A percentile compares a stretch with the other conserved stretches of the same genome.
These are phyloP conservation scores for Lophiostoma macrostomum DNA, from an alignment of 495 filamentous ascomycete species.

Conservation along the genomic window DNA sequence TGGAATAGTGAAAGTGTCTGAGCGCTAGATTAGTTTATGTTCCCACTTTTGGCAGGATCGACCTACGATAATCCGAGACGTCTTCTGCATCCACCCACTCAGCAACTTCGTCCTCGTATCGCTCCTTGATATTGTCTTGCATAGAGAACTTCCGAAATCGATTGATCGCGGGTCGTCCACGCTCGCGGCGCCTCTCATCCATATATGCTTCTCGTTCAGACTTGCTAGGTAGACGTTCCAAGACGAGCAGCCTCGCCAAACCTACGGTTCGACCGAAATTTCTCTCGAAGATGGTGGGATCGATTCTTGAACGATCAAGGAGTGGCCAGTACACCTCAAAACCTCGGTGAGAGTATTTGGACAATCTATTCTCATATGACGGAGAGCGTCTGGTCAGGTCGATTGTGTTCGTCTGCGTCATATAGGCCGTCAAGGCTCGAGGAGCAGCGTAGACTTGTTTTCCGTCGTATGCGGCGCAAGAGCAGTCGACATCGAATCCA, in stretches of 20 bases:
- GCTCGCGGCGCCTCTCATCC: conserved; percentile 61
- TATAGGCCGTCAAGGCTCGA: conserved; percentile 66
- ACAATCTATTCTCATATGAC: conserved; percentile 82
- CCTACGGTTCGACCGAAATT: conserved; percentile 70
- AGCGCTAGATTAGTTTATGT: too few relatives aligned
- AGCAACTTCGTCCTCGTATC: conserved; percentile 70
- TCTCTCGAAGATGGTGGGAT: conserved; percentile 81
- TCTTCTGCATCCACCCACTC: conserved; percentile 76
- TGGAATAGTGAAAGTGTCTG: conserved; percentile 54
- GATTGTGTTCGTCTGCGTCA: conserved; percentile 76
- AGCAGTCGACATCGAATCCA: conserved; percentile 82
- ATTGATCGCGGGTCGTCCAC: conserved; percentile 56
- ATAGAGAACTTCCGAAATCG: conserved; percentile 30
- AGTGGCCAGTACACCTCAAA: conserved; percentile 78
- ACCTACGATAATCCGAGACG: conserved; percentile 61
- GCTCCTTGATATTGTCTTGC: conserved; percentile 65
- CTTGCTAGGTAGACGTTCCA: conserved; percentile 69
- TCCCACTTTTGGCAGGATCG: conserved; percentile 54
- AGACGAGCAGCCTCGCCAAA: conserved; percentile 73
- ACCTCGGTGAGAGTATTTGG: conserved; percentile 77
- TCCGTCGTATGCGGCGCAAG: conserved; percentile 75
- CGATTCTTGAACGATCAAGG: conserved; percentile 67
- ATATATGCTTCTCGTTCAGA: conserved; percentile 64
- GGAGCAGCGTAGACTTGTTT: conserved; percentile 70
- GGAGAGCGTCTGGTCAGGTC: conserved; percentile 76